Conservation (phyloP, 495 filamentous ascomycete species). For the Bryoglossum gracile region DNA sequence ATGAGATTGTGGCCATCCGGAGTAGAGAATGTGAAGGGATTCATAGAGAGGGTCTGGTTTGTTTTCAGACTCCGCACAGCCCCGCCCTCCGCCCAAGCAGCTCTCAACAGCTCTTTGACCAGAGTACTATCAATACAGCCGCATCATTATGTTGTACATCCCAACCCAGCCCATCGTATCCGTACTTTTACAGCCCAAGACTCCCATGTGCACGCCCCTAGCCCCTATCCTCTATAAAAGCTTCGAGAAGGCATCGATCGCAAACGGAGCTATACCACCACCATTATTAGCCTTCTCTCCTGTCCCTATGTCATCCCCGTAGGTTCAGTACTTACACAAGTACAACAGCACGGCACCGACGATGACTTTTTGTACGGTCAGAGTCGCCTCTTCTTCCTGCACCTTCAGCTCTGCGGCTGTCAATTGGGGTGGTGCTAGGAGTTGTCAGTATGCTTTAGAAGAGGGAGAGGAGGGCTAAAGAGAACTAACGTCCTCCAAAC, state of each 20-base stretch:
- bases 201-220: background rate
- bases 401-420: conserved; percentile 48
- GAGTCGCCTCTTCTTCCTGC: conserved; percentile 62
- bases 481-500: conserved; percentile 40
- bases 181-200: background rate
- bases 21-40: too few relatives aligned
- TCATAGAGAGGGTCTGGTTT: too few relatives aligned
- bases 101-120: too few relatives aligned
- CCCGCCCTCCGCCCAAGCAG: too few relatives aligned
- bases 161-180: too few relatives aligned
- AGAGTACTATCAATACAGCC: background rate
- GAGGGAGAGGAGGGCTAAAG: background rate
- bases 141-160: background rate
- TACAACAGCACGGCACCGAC: conserved; percentile 64
- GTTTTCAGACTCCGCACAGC: too few relatives aligned
- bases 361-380: conserved; percentile 56
- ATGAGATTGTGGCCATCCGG: too few relatives aligned
- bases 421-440: conserved; percentile 39
- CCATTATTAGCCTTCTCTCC: background rate
- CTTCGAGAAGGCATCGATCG: conserved; percentile 67
- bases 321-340: conserved; percentile 55
- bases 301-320: background rate
- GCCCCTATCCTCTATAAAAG: conserved; percentile 48
- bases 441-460: conserved; percentile 4
- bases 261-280: conserved; percentile 61